phyloP scores from a whole-genome alignment of 345 rosid genomes.

The Rhizophora mangle region DNA sequence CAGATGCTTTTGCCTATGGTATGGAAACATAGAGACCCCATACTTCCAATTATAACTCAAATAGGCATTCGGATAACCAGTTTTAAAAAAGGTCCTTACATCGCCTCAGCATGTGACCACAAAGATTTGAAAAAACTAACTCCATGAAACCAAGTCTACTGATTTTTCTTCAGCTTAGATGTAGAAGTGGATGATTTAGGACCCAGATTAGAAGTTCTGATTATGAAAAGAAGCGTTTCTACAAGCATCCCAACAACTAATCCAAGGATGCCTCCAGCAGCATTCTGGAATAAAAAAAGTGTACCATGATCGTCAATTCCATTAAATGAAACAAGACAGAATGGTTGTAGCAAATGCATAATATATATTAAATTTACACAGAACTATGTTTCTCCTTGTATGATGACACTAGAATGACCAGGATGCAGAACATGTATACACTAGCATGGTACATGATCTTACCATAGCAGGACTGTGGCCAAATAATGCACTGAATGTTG shows the following conservation, averaged over 20 bases:
- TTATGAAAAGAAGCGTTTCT: conserved; percentile 82
- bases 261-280: conserved; percentile 94
- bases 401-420: neutral
- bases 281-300: conserved; percentile 48
- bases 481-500: conserved; percentile 82
- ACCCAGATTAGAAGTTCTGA: conserved; percentile 59
- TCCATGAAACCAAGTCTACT: conserved; percentile 27
- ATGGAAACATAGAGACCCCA: no score
- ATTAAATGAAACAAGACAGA: neutral
- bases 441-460: conserved; percentile 5
- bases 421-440: neutral
- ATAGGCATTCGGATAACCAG: neutral
- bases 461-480: conserved; percentile 70
- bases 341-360: neutral
- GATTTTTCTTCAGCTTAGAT: conserved; percentile 66
- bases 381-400: neutral
- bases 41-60: no score
- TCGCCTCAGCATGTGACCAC: no score
- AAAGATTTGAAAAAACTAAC: neutral
- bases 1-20: no score
- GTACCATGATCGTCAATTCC: neutral
- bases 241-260: conserved; percentile 84
- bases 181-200: conserved; percentile 30
- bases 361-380: neutral
- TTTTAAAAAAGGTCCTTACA: neutral